phyloP scores from a whole-genome alignment of 495 filamentous ascomycete species.

The Aspergillus avenaceus region DNA sequence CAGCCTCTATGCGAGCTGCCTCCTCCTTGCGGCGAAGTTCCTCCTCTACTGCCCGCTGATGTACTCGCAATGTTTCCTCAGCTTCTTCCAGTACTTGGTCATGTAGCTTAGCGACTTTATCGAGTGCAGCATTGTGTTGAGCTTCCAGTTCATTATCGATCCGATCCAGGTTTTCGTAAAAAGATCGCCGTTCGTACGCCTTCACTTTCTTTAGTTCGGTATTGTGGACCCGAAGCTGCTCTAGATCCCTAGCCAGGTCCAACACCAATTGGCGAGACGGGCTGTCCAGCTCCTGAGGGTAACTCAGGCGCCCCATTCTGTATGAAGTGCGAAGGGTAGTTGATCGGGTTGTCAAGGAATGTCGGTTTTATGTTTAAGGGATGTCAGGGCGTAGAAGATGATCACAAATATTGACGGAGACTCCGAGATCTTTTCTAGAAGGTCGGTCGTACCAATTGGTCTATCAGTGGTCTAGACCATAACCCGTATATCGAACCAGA shows the following conservation, averaged over 20 bases:
- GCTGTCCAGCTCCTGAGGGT: constrained; percentile 34
- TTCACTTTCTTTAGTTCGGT: constrained; percentile 39
- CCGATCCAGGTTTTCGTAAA: constrained; percentile 43
- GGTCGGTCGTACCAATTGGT: neutral
- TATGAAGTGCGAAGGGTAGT: neutral
- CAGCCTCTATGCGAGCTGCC: constrained; percentile 30
- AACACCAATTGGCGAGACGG: constrained; percentile 47
- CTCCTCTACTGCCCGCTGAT: constrained; percentile 35
- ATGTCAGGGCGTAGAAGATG: neutral
- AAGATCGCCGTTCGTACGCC: constrained; percentile 40
- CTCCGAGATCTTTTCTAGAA: neutral
- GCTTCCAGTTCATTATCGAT: constrained; percentile 39
- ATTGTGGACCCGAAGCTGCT: constrained; percentile 34
- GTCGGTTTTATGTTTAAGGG: neutral
- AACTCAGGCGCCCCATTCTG: constrained; percentile 25
- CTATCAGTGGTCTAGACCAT: neutral
- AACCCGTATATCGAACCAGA: neutral
- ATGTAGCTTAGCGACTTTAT: constrained; percentile 57
- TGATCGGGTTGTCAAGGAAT: no score
- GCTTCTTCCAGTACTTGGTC: constrained; percentile 61
- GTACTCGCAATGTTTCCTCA: constrained; percentile 31
- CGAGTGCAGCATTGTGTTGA: constrained; percentile 57
- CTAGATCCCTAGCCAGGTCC: constrained; percentile 41
- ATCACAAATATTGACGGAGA: neutral
- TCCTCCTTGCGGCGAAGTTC: constrained; percentile 31